A percentile compares a stretch with the other conserved stretches of the same genome.
phyloP scores from a whole-genome alignment of 352 stramenopile genomes.

The Phytophthora pini region DNA sequence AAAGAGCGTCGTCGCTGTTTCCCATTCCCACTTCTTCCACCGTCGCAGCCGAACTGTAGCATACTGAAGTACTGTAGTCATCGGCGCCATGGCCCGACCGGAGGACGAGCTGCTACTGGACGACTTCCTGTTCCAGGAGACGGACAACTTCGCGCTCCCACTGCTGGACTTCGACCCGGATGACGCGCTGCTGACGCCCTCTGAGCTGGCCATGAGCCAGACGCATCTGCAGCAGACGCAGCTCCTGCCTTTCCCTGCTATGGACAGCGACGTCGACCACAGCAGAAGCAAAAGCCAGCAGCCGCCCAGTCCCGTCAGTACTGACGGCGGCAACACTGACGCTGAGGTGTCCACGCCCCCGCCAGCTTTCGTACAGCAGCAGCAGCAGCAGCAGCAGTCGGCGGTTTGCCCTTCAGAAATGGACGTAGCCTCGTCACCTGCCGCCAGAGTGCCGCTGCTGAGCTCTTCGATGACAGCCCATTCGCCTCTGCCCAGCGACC shows the following conservation, averaged over 20 bases:
- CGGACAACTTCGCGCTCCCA: slow-evolving; percentile 34
- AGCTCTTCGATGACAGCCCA: slow-evolving; percentile 18
- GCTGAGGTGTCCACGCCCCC: slow-evolving; percentile 56
- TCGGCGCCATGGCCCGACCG: slow-evolving; percentile 4
- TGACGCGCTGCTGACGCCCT: slow-evolving; percentile 27
- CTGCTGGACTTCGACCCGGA: slow-evolving; percentile 55
- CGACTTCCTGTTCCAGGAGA: slow-evolving; percentile 61
- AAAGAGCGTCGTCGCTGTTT: neutral
- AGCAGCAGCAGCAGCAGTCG: neutral
- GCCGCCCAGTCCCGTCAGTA: slow-evolving; percentile 43
- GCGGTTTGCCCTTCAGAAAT: neutral
- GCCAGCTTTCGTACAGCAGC: slow-evolving; percentile 36
- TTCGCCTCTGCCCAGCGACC: slow-evolving; percentile 25
- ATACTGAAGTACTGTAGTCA: neutral
- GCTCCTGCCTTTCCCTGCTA: slow-evolving; percentile 12
- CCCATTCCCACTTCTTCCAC: slow-evolving; percentile 6
- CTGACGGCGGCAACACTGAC: slow-evolving; percentile 58
- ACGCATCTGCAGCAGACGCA: slow-evolving; percentile 28
- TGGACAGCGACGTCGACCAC: slow-evolving; percentile 5
- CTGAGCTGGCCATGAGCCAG: slow-evolving; percentile 25
- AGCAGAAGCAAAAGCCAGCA: slow-evolving; percentile 5
- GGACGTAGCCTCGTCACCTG: slow-evolving; percentile 28
- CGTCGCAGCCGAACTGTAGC: neutral
- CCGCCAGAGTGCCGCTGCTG: slow-evolving; percentile 17
- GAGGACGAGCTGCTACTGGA: slow-evolving; percentile 46